Evolutionary conservation across 2,329 filamentous ascomycete genomes (phyloP), one percentile per base, ranked within the genome.

Genomic region (Zasmidium angulare): DNA sequence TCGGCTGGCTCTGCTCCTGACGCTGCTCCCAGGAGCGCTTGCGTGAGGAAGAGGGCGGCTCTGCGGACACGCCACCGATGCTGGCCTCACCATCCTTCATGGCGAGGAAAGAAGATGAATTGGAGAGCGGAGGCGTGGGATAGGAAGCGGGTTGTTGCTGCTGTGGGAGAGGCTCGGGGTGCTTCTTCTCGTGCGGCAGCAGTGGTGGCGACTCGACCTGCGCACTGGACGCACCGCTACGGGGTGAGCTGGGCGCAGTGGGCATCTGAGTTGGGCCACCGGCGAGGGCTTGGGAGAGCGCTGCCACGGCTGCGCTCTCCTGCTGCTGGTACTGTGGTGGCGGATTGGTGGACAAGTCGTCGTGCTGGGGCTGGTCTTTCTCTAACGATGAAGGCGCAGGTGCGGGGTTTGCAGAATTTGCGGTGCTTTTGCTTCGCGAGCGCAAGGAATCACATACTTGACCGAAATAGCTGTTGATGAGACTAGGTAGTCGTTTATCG

Each of bases 361-460:
- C 47, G n/a, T n/a, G n/a, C 2, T 56, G 46, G 31, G n/a, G 54
- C 54, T 50, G 54, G 40, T 59, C 55, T 58, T 61, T 66, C 59
- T 58, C 62, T 50, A 49, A 46, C 50, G 53, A 50, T 53, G 66
- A 52, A 53, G 63, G 61, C 60, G 69, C 63, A 67, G 68, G 63
- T 60, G 72, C 69, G 68, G 75, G 74, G 72, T 71, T 70, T 53
- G 59, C 57, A 57, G 56, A 56, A 58, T 60, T 62, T 57, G 55
- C 58, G 67, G 69, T 65, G 67, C 73, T 75, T 69, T 74, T 76
- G 69, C 73, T 71, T 65, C 72, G 70, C 65, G 72, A 70, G 67
- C 75, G 73, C 87, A 87, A 86, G 82, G 85, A 86, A 83, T 85
- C 85, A 97, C 95, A 88, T 96, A 99, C 95, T 93, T 99, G 95